phyloP scores from a whole-genome alignment of 2,329 filamentous ascomycete species.

The Ophiognomonia clavigignenti-juglandacearum region DNA sequence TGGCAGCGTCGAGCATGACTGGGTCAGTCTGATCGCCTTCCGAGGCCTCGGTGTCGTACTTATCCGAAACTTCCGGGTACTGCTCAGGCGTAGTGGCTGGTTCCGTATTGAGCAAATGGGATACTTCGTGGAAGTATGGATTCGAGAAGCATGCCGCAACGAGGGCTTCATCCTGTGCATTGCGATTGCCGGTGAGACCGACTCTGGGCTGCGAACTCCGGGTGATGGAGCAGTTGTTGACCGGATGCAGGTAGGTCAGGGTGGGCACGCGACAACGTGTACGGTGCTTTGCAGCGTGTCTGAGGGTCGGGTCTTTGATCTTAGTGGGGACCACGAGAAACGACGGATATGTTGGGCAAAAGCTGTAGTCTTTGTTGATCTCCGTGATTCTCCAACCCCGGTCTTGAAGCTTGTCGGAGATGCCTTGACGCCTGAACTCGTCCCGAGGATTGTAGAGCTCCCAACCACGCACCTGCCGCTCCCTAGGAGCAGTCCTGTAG shows the following conservation, averaged over 20 bases:
- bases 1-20: conserved; percentile 53
- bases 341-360: conserved; percentile 88
- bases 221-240: conserved; percentile 96
- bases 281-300: conserved; percentile 85
- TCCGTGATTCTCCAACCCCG: conserved; percentile 84
- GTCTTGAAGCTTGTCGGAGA: conserved; percentile 72
- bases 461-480: conserved; percentile 76
- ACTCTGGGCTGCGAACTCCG: conserved; percentile 89
- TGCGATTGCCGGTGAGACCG: conserved; percentile 80
- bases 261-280: conserved; percentile 85
- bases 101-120: conserved; percentile 27
- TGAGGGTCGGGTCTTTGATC: conserved; percentile 96
- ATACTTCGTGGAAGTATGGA: conserved; percentile 40
- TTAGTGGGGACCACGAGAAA: conserved; percentile 77
- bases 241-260: conserved; percentile 87
- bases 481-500: conserved; percentile 56
- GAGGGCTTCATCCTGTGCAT: conserved; percentile 91
- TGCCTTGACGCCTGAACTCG: conserved; percentile 84
- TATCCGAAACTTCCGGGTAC: conserved; percentile 41
- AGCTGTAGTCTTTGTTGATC: conserved; percentile 85
- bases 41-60: conserved; percentile 54
- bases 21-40: conserved; percentile 49
- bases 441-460: conserved; percentile 76
- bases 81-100: conserved; percentile 45
- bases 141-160: conserved; percentile 89